Evolutionary conservation across 2,329 filamentous ascomycete genomes (phyloP).

Genomic region (Xylariales sp.): DNA sequence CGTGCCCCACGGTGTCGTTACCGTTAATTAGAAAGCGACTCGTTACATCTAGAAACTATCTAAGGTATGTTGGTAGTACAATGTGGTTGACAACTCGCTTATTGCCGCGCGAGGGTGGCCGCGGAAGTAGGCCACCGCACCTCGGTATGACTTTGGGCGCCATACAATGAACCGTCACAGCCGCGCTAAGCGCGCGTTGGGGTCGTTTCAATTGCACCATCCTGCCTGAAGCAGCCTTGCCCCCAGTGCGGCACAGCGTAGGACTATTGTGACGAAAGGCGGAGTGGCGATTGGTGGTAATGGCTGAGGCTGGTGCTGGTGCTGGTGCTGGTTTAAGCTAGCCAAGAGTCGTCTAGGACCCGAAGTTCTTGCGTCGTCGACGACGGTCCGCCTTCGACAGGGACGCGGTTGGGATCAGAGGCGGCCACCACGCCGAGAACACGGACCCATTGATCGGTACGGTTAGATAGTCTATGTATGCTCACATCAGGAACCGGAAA

Average conservation of each 20-base stretch:
- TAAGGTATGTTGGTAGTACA: slow-evolving; percentile 20
- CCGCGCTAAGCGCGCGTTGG: slow-evolving; percentile 44
- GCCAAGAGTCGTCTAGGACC: slow-evolving; percentile 40
- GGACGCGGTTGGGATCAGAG: slow-evolving; percentile 45
- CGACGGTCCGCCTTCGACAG: slow-evolving; percentile 31
- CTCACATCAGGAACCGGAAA: not conserved
- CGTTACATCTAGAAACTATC: slow-evolving; percentile 16
- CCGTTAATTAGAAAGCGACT: not conserved
- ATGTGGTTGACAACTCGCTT: slow-evolving; percentile 26
- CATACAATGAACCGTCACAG: slow-evolving; percentile 36
- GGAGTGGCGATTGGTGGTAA: slow-evolving; percentile 20
- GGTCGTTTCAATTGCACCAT: slow-evolving; percentile 34
- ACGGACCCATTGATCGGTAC: slow-evolving; percentile 47
- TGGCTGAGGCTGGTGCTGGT: slow-evolving; percentile 24
- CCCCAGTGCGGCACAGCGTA: slow-evolving; percentile 35
- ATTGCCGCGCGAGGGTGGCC: slow-evolving; percentile 23
- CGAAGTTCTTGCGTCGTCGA: slow-evolving; percentile 27
- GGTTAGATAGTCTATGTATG: slow-evolving; percentile 45
- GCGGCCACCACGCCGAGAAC: slow-evolving; percentile 41
- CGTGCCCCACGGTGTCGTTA: not conserved
- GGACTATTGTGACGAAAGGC: slow-evolving; percentile 27
- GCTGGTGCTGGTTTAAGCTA: slow-evolving; percentile 27
- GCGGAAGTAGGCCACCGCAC: not conserved
- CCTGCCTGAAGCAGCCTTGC: slow-evolving; percentile 30
- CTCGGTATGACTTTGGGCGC: slow-evolving; percentile 24